Evolutionary conservation across 2,329 filamentous ascomycete genomes (phyloP), one percentile per base, ranked within the genome.

Genomic region (Capronia epimyces): DNA sequence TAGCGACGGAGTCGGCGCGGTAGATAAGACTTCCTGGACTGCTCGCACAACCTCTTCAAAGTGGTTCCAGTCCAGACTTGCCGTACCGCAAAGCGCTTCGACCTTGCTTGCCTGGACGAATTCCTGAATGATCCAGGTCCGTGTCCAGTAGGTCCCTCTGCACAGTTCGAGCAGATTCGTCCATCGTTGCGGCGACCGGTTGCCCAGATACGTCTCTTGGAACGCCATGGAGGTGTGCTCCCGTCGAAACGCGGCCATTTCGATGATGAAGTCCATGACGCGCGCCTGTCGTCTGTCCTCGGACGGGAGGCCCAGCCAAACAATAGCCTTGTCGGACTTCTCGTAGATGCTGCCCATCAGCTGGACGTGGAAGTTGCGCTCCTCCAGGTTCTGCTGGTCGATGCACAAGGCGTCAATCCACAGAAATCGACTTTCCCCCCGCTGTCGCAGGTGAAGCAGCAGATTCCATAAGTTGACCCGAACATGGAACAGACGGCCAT

Each of bases 1-100:
- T 13, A 51, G 20, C 5, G 32, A n/a, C 2, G 29, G 10, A 16
- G 21, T 10, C 7, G 36, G n/a, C 7, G 36, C n/a, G 10, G 6
- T 7, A 13, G 21, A 18, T 7, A 3, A 20, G 7, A 50, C 34
- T 4, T 49, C 43, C 15, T 50, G 41, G 9, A 57, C 31, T 24
- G 37, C 16, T 25, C 48, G 67, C 21, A 72, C 66, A 0, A 68
- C 65, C 3, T 65, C 72, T 7, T 67, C 69, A 48, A 71, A 72
- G 51, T 67, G 65, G 2, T 64, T 67, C 60, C 68, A 70, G 16
- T 67, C 63, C 3, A 69, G 66, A 67, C 68, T 71, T 46, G 70
- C 67, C 3, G 67, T 71, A 20, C 61, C 60, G 22, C 58, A 58
- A 9, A 55, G 27, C 7, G 61, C 51, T 37, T 60, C 46, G 37